phyloP scores from a whole-genome alignment of 441 rosid genomes.

The Flueggea neowawraea region DNA sequence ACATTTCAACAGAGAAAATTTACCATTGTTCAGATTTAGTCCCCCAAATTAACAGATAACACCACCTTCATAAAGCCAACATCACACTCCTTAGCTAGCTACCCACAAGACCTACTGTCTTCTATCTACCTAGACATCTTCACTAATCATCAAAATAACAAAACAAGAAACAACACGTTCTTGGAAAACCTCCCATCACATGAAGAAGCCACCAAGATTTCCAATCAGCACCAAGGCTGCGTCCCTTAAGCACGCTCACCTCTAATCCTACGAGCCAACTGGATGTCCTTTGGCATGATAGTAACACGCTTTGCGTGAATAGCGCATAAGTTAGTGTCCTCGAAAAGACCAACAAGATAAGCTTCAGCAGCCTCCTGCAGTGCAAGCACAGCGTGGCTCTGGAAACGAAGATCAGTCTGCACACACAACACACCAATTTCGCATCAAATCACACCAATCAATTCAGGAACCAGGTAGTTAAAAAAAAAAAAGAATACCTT shows the following conservation, averaged over 20 bases:
- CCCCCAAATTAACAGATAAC: too few relatives aligned
- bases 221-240: background rate
- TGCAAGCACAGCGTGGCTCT: slow-evolving; percentile 63
- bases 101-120: too few relatives aligned
- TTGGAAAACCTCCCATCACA: too few relatives aligned
- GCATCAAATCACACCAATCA: background rate
- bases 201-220: background rate
- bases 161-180: too few relatives aligned
- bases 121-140: too few relatives aligned
- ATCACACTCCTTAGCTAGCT: too few relatives aligned
- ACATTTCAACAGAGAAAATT: too few relatives aligned
- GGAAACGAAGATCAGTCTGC: slow-evolving; percentile 62
- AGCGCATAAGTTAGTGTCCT: slow-evolving; percentile 65
- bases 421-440: background rate
- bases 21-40: too few relatives aligned
- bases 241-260: slow-evolving; percentile 53
- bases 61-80: too few relatives aligned
- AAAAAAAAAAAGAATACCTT: slow-evolving; percentile 22
- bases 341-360: slow-evolving; percentile 57
- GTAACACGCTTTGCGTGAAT: slow-evolving; percentile 69
- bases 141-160: too few relatives aligned
- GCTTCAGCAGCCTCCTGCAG: slow-evolving; percentile 72
- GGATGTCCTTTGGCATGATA: slow-evolving; percentile 63
- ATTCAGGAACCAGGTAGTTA: background rate
- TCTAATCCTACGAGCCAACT: slow-evolving; percentile 55